A percentile compares a stretch with the other conserved stretches of the same genome.
Conservation (phyloP, 2,329 filamentous ascomycete species). For the Knufia fluminis region DNA sequence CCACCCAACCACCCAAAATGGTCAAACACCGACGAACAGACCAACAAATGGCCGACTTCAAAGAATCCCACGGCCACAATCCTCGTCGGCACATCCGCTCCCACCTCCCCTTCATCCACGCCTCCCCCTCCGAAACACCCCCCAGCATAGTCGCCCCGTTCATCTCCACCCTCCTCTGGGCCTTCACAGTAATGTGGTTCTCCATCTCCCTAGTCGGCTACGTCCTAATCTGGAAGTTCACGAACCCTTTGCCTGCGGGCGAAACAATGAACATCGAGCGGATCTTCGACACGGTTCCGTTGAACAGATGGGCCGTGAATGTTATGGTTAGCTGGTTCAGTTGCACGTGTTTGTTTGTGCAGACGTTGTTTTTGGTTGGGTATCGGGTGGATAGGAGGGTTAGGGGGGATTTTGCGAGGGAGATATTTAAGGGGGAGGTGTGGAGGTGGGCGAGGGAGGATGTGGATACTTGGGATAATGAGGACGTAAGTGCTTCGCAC, state of each 20-base stretch:
- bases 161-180: neutral
- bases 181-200: neutral
- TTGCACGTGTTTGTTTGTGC: neutral
- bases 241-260: neutral
- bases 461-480: neutral
- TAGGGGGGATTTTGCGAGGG: no score
- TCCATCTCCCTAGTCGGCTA: neutral
- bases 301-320: conserved; percentile 1
- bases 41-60: neutral
- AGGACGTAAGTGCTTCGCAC: neutral
- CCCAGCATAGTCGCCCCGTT: neutral
- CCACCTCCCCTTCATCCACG: neutral
- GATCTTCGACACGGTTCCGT: neutral
- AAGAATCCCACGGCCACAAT: neutral
- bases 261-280: conserved; percentile 1
- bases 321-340: neutral
- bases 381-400: no score
- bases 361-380: neutral
- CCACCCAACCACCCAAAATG: no score
- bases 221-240: neutral
- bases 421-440: no score
- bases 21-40: no score
- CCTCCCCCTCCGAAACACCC: neutral
- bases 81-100: neutral
- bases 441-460: neutral